Conservation (phyloP, 805 yeast genomes). For the Phaffomyces antillensis region DNA sequence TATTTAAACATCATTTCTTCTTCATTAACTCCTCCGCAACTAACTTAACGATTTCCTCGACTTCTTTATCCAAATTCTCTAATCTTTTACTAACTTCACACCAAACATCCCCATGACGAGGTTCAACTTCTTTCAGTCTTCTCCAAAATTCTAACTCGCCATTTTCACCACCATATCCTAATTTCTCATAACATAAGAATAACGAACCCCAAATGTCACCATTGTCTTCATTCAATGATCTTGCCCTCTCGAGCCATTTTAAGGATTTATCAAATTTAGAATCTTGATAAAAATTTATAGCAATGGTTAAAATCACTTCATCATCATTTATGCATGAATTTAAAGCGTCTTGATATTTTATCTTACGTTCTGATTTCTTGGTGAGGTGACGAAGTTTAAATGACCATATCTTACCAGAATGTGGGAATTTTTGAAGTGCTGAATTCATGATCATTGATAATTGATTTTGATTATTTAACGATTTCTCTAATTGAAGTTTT, state of each 20-base stretch:
- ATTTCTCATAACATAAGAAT: slow-evolving; percentile 32
- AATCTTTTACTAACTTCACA: slow-evolving; percentile 40
- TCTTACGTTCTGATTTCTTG: slow-evolving; percentile 45
- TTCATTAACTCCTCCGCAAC: slow-evolving; percentile 7
- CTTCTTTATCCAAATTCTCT: slow-evolving; percentile 34
- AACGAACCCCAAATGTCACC: slow-evolving; percentile 80
- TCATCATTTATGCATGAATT: slow-evolving; percentile 56
- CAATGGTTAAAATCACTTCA: slow-evolving; percentile 54
- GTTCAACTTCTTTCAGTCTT: slow-evolving; percentile 38
- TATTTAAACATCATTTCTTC: not conserved
- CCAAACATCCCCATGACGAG: slow-evolving; percentile 62
- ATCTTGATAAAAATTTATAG: slow-evolving; percentile 57
- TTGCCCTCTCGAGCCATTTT: slow-evolving; percentile 69
- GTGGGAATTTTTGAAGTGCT: slow-evolving; percentile 53
- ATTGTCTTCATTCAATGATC: slow-evolving; percentile 42
- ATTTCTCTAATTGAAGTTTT: slow-evolving; percentile 50
- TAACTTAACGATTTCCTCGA: slow-evolving; percentile 32
- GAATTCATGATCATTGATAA: slow-evolving; percentile 49
- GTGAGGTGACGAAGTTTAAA: slow-evolving; percentile 41
- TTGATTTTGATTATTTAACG: slow-evolving; percentile 39
- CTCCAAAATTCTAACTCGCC: slow-evolving; percentile 29
- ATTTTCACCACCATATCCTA: slow-evolving; percentile 25
- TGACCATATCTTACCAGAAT: slow-evolving; percentile 59
- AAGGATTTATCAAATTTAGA: slow-evolving; percentile 57
- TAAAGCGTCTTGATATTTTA: slow-evolving; percentile 63